A percentile compares a stretch with the other conserved stretches of the same genome.
phyloP scores from a whole-genome alignment of 2,329 filamentous ascomycete species.

The Pyrenophora seminiperda region DNA sequence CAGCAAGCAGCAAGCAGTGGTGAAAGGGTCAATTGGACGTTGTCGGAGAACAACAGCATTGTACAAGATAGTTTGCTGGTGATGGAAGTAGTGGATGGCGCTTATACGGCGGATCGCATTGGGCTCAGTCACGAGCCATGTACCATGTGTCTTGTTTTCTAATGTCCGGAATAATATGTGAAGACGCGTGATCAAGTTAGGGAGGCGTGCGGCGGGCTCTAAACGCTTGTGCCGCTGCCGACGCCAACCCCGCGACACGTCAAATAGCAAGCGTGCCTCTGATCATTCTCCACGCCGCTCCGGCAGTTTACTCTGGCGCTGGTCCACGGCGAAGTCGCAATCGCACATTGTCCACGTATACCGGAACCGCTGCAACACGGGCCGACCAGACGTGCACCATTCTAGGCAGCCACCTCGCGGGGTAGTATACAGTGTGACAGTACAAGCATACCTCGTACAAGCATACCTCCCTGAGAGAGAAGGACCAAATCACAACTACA shows the following conservation, averaged over 20 bases:
- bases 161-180: conserved; percentile 19
- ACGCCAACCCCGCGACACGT: conserved; percentile 26
- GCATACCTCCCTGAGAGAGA: conserved; percentile 15
- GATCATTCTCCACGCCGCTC: conserved; percentile 14
- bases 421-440: too few relatives aligned
- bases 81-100: too few relatives aligned
- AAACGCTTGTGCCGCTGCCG: conserved; percentile 20
- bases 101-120: too few relatives aligned
- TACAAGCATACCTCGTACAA: conserved; percentile 10
- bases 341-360: conserved; percentile 3
- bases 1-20: too few relatives aligned
- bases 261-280: conserved; percentile 16
- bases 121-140: conserved; percentile 5
- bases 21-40: too few relatives aligned
- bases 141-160: conserved; percentile 1
- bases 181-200: conserved; percentile 20
- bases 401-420: conserved; percentile 31
- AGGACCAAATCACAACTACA: not conserved
- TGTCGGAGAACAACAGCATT: too few relatives aligned
- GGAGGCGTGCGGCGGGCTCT: conserved; percentile 10
- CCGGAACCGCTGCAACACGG: conserved; percentile 14
- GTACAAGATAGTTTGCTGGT: too few relatives aligned
- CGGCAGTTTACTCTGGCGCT: conserved; percentile 23
- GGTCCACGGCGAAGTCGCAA: conserved; percentile 18
- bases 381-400: conserved; percentile 19